Percentiles rank a stretch among this genome's conserved stretches.
Conservation (phyloP, 106 monocot species). For the Iris macrosiphon region DNA sequence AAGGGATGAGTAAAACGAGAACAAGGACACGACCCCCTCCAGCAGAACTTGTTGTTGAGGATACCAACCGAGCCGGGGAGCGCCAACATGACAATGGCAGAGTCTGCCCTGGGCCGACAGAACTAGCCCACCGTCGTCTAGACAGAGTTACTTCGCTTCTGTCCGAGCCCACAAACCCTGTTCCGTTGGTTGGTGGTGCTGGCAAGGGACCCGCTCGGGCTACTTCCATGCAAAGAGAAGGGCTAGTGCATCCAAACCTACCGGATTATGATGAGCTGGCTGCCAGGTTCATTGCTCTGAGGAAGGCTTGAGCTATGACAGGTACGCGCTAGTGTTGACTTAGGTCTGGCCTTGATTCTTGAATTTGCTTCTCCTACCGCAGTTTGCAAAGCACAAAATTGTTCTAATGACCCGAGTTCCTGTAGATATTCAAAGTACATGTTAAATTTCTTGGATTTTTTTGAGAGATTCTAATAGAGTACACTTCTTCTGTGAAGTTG, state of each 20-base stretch:
- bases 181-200: background rate
- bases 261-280: constrained; percentile 53
- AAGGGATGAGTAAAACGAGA: constrained; percentile 25
- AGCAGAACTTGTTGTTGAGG: background rate
- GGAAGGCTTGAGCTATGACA: constrained; percentile 32
- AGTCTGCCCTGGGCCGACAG: background rate
- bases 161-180: constrained; percentile 8
- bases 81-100: background rate
- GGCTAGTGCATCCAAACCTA: constrained; percentile 31
- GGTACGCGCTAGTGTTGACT: too few relatives aligned
- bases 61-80: background rate
- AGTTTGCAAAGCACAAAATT: too few relatives aligned
- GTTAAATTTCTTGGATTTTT: too few relatives aligned
- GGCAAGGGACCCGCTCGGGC: constrained; percentile 18
- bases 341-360: too few relatives aligned
- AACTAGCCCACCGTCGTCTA: constrained; percentile 1
- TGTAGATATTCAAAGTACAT: too few relatives aligned
- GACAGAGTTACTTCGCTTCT: constrained; percentile 31
- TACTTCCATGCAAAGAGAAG: constrained; percentile 45
- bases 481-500: too few relatives aligned
- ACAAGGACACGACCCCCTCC: constrained; percentile 3
- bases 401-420: too few relatives aligned
- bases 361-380: too few relatives aligned
- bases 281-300: constrained; percentile 39
- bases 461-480: too few relatives aligned